phyloP scores from a whole-genome alignment of 2,329 filamentous ascomycete genomes.

The Anthostomella pinea region DNA sequence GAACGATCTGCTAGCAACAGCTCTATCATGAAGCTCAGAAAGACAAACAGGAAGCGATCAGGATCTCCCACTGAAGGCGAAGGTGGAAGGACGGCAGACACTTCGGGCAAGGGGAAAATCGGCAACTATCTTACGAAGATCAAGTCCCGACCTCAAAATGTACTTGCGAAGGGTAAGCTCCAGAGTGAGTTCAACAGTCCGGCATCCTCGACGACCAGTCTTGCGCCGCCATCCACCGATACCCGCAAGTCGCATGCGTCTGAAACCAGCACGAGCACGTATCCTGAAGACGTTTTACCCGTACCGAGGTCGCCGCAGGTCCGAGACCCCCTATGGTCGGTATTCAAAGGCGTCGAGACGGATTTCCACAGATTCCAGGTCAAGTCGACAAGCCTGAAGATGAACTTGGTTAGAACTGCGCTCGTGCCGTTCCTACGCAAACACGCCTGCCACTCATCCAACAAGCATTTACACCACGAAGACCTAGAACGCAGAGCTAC shows the following conservation, averaged over 20 bases:
- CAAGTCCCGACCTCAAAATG: slow-evolving; percentile 44
- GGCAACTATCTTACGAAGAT: slow-evolving; percentile 49
- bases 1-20: slow-evolving; percentile 30
- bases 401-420: slow-evolving; percentile 67
- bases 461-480: slow-evolving; percentile 64
- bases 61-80: slow-evolving; percentile 29
- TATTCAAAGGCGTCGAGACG: slow-evolving; percentile 54
- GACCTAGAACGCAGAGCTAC: slow-evolving; percentile 77
- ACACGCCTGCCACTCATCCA: slow-evolving; percentile 66
- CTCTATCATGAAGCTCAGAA: slow-evolving; percentile 31
- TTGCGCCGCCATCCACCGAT: slow-evolving; percentile 40
- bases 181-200: slow-evolving; percentile 37
- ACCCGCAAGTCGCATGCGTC: slow-evolving; percentile 32
- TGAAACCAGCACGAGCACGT: slow-evolving; percentile 31
- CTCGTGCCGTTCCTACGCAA: slow-evolving; percentile 75
- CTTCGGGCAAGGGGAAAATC: slow-evolving; percentile 31
- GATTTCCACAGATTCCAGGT: slow-evolving; percentile 58
- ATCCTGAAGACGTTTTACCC: slow-evolving; percentile 24
- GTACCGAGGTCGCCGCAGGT: slow-evolving; percentile 21
- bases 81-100: slow-evolving; percentile 34
- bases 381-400: slow-evolving; percentile 71
- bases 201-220: slow-evolving; percentile 46
- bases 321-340: slow-evolving; percentile 53
- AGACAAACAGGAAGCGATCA: slow-evolving; percentile 30
- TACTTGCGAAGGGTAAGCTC: slow-evolving; percentile 37